Conservation (phyloP, 352 stramenopile species). For the Globisporangium yorkense region DNA sequence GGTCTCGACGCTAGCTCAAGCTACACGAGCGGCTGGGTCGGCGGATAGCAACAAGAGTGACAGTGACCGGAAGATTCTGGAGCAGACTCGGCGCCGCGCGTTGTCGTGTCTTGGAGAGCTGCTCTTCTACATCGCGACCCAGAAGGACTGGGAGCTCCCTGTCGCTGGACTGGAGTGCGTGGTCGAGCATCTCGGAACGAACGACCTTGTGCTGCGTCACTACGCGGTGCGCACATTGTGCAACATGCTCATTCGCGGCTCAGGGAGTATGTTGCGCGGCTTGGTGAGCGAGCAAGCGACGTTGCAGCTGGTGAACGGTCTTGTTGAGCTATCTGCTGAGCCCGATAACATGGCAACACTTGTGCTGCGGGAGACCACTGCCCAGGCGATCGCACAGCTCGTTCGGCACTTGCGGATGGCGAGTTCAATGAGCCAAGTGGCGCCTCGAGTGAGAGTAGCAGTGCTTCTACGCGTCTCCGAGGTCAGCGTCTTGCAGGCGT, state of each 20-base stretch:
- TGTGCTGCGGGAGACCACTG: conserved; percentile 31
- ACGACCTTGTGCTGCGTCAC: conserved; percentile 34
- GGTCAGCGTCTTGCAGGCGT: conserved; percentile 23
- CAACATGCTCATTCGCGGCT: conserved; percentile 59
- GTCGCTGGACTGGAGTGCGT: conserved; percentile 25
- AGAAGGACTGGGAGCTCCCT: conserved; percentile 37
- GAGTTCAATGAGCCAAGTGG: conserved; percentile 16
- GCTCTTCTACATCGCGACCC: conserved; percentile 67
- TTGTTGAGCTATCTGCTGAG: conserved; percentile 18
- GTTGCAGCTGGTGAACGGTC: conserved; percentile 20
- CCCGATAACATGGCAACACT: conserved; percentile 1
- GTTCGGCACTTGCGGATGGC: conserved; percentile 37
- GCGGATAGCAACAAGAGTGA: background rate
- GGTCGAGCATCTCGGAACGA: conserved; percentile 30
- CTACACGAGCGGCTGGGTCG: conserved; percentile 8
- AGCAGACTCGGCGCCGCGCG: conserved; percentile 7
- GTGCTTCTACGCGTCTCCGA: conserved; percentile 36
- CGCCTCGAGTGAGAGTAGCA: conserved; percentile 20
- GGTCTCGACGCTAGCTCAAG: conserved; percentile 26
- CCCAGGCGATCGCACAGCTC: conserved; percentile 47
- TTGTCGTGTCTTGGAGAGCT: conserved; percentile 64
- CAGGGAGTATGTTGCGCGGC: conserved; percentile 19
- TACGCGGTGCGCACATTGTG: conserved; percentile 51
- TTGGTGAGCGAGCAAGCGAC: conserved; percentile 44
- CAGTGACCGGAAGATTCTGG: conserved; percentile 1